These are phyloP conservation scores for Globisporangium irregulare DNA, from an alignment of 352 stramenopile genomes.

Conservation along the genomic window DNA sequence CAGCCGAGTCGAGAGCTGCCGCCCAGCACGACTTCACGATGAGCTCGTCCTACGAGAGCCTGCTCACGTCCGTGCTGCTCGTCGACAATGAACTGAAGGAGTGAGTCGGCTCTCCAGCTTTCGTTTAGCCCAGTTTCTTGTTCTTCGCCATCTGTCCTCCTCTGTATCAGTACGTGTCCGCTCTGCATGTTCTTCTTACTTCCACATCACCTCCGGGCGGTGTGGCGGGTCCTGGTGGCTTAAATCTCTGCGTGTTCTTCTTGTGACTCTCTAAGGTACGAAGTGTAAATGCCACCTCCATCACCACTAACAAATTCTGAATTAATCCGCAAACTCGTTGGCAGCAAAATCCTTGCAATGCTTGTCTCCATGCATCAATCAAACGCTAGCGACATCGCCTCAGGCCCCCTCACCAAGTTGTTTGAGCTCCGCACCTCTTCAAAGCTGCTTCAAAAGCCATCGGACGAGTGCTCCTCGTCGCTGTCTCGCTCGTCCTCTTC, in stretches of 20 bases:
- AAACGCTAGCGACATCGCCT: not conserved
- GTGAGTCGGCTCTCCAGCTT: not conserved
- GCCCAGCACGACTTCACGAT: constrained; percentile 18
- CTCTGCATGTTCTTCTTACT: no score
- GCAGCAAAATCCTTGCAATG: not conserved
- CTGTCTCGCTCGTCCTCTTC: constrained; percentile 22
- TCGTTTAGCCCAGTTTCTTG: not conserved
- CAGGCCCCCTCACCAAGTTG: not conserved
- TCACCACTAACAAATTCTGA: constrained; percentile 1
- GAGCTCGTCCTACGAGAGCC: constrained; percentile 19
- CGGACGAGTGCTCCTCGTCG: constrained; percentile 30
- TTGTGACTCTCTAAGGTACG: not conserved
- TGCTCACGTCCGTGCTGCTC: constrained; percentile 16
- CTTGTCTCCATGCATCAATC: not conserved
- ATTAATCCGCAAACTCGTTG: not conserved
- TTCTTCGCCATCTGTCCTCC: not conserved
- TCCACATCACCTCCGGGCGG: no score
- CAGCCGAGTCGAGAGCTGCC: constrained; percentile 11
- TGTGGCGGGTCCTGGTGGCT: no score
- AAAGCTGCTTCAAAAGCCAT: constrained; percentile 17
- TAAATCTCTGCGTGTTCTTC: no score
- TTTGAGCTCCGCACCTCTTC: not conserved
- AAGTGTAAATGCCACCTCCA: not conserved
- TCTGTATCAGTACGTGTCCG: constrained; percentile 1
- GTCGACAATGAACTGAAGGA: not conserved